A percentile compares a stretch with the other conserved stretches of the same genome.
phyloP scores from a whole-genome alignment of 2,329 filamentous ascomycete species.

The Cercospora sp. region DNA sequence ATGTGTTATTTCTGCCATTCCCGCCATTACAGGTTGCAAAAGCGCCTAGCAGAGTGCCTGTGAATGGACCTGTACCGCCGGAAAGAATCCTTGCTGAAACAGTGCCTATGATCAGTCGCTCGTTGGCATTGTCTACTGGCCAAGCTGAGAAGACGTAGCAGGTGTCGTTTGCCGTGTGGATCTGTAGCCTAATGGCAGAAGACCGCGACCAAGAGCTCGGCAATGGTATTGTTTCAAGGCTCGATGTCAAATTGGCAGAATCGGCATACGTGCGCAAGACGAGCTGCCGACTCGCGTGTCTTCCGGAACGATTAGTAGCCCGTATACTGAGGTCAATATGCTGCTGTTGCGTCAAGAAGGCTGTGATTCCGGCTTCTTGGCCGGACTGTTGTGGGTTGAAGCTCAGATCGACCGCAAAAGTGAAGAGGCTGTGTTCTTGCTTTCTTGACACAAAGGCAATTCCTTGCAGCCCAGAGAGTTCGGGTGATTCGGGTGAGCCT shows the following conservation, averaged over 20 bases:
- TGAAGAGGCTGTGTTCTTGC: slow-evolving; percentile 58
- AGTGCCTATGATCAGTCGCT: slow-evolving; percentile 27
- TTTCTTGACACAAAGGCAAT: slow-evolving; percentile 57
- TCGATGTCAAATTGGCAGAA: slow-evolving; percentile 9
- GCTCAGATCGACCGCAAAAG: slow-evolving; percentile 50
- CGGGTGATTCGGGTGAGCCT: slow-evolving; percentile 47
- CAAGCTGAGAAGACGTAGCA: slow-evolving; percentile 9
- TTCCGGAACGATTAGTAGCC: neutral
- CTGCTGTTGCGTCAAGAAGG: slow-evolving; percentile 57
- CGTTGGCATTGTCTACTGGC: slow-evolving; percentile 3
- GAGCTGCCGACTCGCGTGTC: neutral
- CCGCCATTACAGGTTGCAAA: slow-evolving; percentile 55
- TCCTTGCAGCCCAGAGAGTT: slow-evolving; percentile 49
- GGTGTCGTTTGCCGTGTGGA: slow-evolving; percentile 8
- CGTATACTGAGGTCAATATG: slow-evolving; percentile 50
- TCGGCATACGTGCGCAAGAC: slow-evolving; percentile 10
- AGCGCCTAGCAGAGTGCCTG: slow-evolving; percentile 50
- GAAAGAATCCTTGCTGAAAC: slow-evolving; percentile 36
- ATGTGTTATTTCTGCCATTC: neutral
- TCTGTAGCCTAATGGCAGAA: neutral
- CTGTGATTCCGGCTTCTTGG: slow-evolving; percentile 55
- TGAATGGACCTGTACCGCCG: slow-evolving; percentile 38
- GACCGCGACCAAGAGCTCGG: neutral
- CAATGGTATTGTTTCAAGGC: neutral
- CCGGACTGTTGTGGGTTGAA: slow-evolving; percentile 44